Evolutionary conservation across 2,329 filamentous ascomycete genomes (phyloP), one percentile per base, ranked within the genome.

Genomic region (Hansfordia pulvinata): DNA sequence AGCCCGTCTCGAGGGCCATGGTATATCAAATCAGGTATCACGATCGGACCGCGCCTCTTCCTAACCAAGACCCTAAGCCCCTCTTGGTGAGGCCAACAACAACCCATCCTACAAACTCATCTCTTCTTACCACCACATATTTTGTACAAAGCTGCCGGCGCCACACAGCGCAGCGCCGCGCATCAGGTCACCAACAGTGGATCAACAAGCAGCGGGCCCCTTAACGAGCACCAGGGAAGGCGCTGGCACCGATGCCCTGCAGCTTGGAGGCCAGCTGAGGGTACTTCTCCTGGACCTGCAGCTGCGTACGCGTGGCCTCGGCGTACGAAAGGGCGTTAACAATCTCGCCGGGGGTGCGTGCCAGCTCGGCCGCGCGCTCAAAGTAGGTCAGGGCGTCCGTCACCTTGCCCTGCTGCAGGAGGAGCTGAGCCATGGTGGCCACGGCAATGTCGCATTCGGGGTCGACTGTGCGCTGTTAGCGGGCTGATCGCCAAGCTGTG

Each of bases 391-490:
- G 74, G 1, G 90, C 90, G 36, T 94, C 83, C 19, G 79, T 81
- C 31, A 98, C 88, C 62, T 94, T 94, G 54, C 90, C 90, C 63
- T 96, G 90, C 55, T 98, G 90, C 19, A 98, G 71, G 27, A 98
- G 76, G 21, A 98, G 73, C 57, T 98, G 90, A 8, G 90, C 90
- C 84, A 98, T 94, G 29, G 90, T 98, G 28, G 90, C 90, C 21
- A 98, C 90, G 21, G 90, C 90, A 47, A 98, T 98, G 46, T 98
- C 90, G 50, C 90, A 98, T 53, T 98, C 90, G 15, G 90, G 90
- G 46, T 98, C 90, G 51, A 98, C 86, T 93, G 41, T 20, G 10
- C 29, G 5, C n/a, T n/a, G n/a, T n/a, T n/a, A n/a, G 10, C 20
- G 17, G 5, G 38, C 64, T 46, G 63, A 58, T 28, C 36, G 13